Percentiles rank a stretch among this genome's conserved stretches.
These are phyloP conservation scores for Penicillium sp. DNA, from an alignment of 2,329 filamentous ascomycete species.

Conservation along the genomic window DNA sequence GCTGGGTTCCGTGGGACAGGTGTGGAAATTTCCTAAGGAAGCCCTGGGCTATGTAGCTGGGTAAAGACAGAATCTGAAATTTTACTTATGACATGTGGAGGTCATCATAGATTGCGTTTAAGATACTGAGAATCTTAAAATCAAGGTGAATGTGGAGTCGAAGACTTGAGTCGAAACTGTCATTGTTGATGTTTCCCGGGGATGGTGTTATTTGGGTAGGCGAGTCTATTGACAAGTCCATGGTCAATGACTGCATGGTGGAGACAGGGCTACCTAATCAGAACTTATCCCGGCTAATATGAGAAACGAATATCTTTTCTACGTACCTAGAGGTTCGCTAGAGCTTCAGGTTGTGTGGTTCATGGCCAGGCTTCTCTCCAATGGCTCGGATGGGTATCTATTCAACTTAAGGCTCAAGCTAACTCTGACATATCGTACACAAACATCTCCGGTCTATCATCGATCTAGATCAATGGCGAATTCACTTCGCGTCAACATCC, in stretches of 20 bases:
- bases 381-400: conserved; percentile 12
- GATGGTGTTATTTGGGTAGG: neutral
- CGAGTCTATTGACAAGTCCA: neutral
- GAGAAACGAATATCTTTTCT: neutral
- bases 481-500: conserved; percentile 15
- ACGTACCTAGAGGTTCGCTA: neutral
- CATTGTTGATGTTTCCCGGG: neutral
- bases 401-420: neutral
- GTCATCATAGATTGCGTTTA: neutral
- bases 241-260: conserved; percentile 6
- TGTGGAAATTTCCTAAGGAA: neutral
- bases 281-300: no score
- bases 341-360: neutral
- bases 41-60: neutral
- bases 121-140: neutral
- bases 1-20: neutral
- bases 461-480: neutral
- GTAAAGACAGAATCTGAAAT: no score
- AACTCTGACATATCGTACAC: conserved; percentile 1
- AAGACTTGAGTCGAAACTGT: no score
- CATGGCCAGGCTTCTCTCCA: neutral
- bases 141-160: neutral
- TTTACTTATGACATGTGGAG: neutral
- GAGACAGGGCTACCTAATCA: neutral
- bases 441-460: neutral